These are phyloP conservation scores for Colletotrichum sp. DNA, from an alignment of 2,329 filamentous ascomycete genomes.

Conservation along the genomic window DNA sequence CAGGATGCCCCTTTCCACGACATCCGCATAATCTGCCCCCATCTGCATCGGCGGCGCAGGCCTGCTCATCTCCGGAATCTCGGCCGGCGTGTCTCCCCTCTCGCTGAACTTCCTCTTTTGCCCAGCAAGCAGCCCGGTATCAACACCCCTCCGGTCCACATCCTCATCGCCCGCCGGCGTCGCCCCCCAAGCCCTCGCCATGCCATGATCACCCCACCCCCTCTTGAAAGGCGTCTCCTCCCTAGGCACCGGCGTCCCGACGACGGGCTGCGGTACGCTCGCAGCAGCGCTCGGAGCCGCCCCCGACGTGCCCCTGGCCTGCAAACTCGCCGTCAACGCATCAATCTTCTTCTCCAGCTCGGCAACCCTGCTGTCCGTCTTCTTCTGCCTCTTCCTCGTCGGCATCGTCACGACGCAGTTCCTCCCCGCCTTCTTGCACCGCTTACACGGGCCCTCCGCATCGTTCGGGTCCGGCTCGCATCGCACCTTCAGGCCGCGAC, in stretches of 20 bases:
- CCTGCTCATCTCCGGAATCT: neutral
- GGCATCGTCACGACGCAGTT: constrained; percentile 79
- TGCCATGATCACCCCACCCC: constrained; percentile 8
- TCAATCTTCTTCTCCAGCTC: constrained; percentile 95
- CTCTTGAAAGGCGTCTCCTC: constrained; percentile 10
- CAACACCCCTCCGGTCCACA: neutral
- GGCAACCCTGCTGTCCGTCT: constrained; percentile 86
- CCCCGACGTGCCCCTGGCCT: constrained; percentile 48
- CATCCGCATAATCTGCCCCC: constrained; percentile 43
- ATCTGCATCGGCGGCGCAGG: constrained; percentile 13
- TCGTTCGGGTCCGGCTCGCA: constrained; percentile 77
- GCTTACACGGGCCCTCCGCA: constrained; percentile 69
- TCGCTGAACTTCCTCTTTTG: constrained; percentile 37
- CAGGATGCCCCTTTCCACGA: constrained; percentile 65
- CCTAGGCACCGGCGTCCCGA: neutral
- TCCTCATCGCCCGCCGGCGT: neutral
- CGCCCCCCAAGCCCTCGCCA: neutral
- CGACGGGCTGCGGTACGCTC: constrained; percentile 21
- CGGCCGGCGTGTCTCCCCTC: constrained; percentile 7
- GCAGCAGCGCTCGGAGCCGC: constrained; percentile 19
- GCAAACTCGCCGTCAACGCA: constrained; percentile 80
- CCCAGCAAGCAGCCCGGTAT: neutral
- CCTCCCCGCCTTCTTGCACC: constrained; percentile 82
- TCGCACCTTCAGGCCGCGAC: constrained; percentile 79
- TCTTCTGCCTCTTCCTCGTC: constrained; percentile 83